phyloP scores from a whole-genome alignment of 768 basidiomycete species.

The Tylopilus subfusipes region DNA sequence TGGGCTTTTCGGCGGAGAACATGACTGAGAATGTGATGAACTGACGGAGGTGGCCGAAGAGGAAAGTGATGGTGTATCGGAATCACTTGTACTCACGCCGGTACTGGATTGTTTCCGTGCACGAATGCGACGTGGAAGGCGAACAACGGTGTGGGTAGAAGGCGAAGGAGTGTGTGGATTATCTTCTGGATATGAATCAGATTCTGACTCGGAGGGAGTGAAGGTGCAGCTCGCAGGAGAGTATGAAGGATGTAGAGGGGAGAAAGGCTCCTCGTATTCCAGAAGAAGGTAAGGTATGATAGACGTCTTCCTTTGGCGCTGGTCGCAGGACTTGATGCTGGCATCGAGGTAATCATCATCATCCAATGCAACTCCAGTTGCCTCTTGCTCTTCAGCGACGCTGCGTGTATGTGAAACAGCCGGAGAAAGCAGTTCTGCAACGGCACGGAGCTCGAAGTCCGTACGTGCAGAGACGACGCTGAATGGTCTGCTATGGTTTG shows the following conservation, averaged over 20 bases:
- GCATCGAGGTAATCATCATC: slow-evolving; percentile 33
- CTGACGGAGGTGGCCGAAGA: slow-evolving; percentile 39
- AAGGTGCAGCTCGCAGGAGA: slow-evolving; percentile 8
- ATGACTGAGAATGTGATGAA: slow-evolving; percentile 33
- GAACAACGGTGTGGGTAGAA: slow-evolving; percentile 24
- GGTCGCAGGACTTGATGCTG: slow-evolving; percentile 13
- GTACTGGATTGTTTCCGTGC: slow-evolving; percentile 27
- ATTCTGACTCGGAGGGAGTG: slow-evolving; percentile 35
- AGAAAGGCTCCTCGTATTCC: slow-evolving; percentile 32
- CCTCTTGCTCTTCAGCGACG: slow-evolving; percentile 27
- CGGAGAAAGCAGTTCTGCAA: slow-evolving; percentile 46
- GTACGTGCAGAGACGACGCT: slow-evolving; percentile 48
- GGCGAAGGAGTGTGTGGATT: slow-evolving; percentile 21
- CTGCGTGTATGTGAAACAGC: slow-evolving; percentile 24
- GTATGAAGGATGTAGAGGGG: slow-evolving; percentile 21
- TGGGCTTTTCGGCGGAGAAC: slow-evolving; percentile 34
- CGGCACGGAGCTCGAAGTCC: slow-evolving; percentile 48
- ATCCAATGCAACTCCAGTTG: slow-evolving; percentile 21
- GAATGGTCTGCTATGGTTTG: slow-evolving; percentile 31
- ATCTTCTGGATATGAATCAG: slow-evolving; percentile 30
- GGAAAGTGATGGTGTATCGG: slow-evolving; percentile 48
- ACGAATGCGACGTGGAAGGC: slow-evolving; percentile 34
- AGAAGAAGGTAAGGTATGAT: slow-evolving; percentile 24
- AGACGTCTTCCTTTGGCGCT: slow-evolving; percentile 8
- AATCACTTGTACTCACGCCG: slow-evolving; percentile 34